Evolutionary conservation across 768 basidiomycete species (phyloP), one percentile per base, ranked within the genome.

Genomic region (Boletus coccyginus): DNA sequence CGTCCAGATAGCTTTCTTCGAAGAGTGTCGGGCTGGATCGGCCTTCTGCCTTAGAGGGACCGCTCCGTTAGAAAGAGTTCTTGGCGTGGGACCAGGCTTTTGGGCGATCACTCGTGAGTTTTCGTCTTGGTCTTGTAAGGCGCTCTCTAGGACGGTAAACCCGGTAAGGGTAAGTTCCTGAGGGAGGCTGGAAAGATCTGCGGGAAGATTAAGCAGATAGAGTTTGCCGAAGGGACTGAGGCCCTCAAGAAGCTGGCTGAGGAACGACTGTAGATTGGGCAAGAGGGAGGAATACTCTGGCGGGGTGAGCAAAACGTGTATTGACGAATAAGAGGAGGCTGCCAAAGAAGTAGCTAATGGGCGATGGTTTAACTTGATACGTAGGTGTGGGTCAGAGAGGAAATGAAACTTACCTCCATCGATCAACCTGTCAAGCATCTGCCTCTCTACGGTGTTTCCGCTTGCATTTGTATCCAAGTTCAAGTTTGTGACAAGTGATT

Each of bases 1-100:
- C 0, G 92, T 78, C 95, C 95, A 97, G 36, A 98, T 78, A 0
- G 92, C 91, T 59, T 93, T 89, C 74, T 94, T 96, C 46, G 87
- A 83, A 10, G 89, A 86, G 56, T 84, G 77, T 62, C 86, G 85
- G 3, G 78, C 74, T 10, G 77, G 67, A 59, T 81, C 75, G 52
- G 77, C 77, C 62, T 77, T 83, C 52, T 76, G 81, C 24, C 80
- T 79, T 44, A 86, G 80, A 29, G 80, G 77, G 7, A 83, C 70
- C 7, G 79, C 63, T 24, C 55, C 69, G 29, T 52, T 52, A 11
- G 58, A 45, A 13, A 44, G 33, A 0, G 32, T 31, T n/a, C 80
- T 72, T 24, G 29, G 33, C 3, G 82, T 62, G 57, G 80, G 75
- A 27, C 76, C 77, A 41, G 88, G 86, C 74, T 88, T 92, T 74